Base-by-base conservation (phyloP, 78 protist species). In the Dictyostelium intermedium region DNA sequence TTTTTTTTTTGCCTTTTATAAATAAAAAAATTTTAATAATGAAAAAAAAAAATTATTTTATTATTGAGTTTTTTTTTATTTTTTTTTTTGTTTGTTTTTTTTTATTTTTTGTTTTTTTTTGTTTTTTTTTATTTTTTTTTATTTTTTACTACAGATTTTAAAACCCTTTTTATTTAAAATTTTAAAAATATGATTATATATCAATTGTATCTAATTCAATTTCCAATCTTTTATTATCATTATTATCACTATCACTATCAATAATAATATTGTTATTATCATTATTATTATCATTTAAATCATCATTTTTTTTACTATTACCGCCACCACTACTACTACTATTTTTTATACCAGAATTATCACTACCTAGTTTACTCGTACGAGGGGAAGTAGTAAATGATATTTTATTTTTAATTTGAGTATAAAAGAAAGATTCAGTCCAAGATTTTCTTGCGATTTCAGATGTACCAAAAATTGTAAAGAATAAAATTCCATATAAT, bases 401-500 rank as follows among this genome's bases (percentile, higher is more conserved):
- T 6, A 56, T 20, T 56, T 56, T 56, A 20, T 27, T 56, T 56
- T 56, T 56, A 56, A 56, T 56, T 56, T 56, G 25, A 5, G 66
- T 56, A 20, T 1, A n/a, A 56, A 56, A 5, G 66, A 56, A 56
- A 14, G 84, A 80, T 14, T 47, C 34, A 14, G 56, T 47, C 84
- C 84, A 80, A 9, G 56, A 30, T 0, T 80, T 30, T 27, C 69
- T 47, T 8, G 84, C 61, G 16, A 45, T 80, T 30, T 30, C 34
- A 14, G 84, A 80, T 2, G 84, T 47, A 16, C 84, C 84, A 47
- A 45, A 80, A 3, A 80, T 80, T 6, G 2, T 0, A 47, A 80
- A 80, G 72, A 80, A 80, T 4, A 47, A 6, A 14, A 80, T 30
- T 9, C 84, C 84, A 80, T 50, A 80, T 7, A 80, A 47, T 25